phyloP scores from a whole-genome alignment of 805 yeast species.

The Candida piceae region DNA sequence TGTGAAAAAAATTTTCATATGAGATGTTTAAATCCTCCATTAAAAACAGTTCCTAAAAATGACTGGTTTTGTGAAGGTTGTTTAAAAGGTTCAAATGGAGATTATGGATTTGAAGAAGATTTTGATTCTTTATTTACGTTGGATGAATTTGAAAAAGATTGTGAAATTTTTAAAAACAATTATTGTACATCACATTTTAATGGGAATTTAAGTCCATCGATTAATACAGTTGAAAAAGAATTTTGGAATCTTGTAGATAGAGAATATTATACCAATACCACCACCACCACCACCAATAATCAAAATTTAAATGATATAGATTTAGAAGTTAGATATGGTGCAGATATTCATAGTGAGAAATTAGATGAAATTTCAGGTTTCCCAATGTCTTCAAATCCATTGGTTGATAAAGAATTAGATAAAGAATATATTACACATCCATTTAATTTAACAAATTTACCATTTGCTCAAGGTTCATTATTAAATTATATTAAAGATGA shows the following conservation, averaged over 20 bases:
- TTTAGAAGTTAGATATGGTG: constrained; percentile 73
- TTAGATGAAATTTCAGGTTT: constrained; percentile 73
- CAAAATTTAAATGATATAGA: no score
- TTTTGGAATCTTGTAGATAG: constrained; percentile 53
- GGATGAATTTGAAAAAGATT: constrained; percentile 53
- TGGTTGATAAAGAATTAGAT: constrained; percentile 10
- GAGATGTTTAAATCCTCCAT: constrained; percentile 57
- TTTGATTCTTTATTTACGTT: constrained; percentile 41
- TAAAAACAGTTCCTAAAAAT: constrained; percentile 47
- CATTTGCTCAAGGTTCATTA: constrained; percentile 66
- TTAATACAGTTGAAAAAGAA: constrained; percentile 49
- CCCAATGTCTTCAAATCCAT: constrained; percentile 42
- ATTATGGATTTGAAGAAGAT: constrained; percentile 78
- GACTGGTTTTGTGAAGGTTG: constrained; percentile 84
- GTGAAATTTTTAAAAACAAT: constrained; percentile 42
- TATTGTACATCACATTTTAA: constrained; percentile 34
- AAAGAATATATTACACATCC: constrained; percentile 50
- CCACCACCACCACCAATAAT: no score
- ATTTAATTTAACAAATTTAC: constrained; percentile 71
- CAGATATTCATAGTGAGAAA: constrained; percentile 66
- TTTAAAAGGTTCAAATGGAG: constrained; percentile 73
- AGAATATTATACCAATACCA: constrained; percentile 5
- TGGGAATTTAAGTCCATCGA: constrained; percentile 29
- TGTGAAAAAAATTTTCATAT: constrained; percentile 69
- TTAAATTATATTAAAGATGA: constrained; percentile 49